Evolutionary conservation across 1,284 basidiomycete genomes (phyloP).

Genomic region (Ganoderma resinaceum): DNA sequence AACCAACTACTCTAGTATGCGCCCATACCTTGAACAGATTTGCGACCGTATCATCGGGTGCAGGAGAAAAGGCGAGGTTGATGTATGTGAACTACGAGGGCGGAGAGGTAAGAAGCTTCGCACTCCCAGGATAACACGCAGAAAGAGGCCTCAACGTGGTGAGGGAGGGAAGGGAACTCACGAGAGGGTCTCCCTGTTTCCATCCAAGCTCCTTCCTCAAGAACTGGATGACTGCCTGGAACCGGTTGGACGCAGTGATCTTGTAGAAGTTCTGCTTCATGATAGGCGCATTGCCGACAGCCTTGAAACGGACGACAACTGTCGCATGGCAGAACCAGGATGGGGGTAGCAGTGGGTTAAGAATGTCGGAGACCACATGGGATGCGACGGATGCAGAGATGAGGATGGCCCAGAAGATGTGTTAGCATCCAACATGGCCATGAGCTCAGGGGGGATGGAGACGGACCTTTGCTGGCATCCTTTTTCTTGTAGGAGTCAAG

Average conservation of each 20-base stretch:
- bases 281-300: slow-evolving; percentile 97
- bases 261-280: slow-evolving; percentile 99
- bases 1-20: not conserved
- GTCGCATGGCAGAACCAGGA: slow-evolving; percentile 8
- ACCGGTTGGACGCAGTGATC: slow-evolving; percentile 93
- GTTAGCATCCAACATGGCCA: not conserved
- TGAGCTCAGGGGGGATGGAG: slow-evolving; percentile 1
- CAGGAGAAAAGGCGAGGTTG: slow-evolving; percentile 95
- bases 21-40: slow-evolving; percentile 82
- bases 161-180: slow-evolving; percentile 48
- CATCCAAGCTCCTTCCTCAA: slow-evolving; percentile 90
- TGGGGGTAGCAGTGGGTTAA: not conserved
- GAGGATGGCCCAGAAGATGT: not conserved
- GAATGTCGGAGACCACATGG: not conserved
- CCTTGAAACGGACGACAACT: slow-evolving; percentile 98
- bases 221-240: slow-evolving; percentile 96
- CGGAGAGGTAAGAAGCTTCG: not conserved
- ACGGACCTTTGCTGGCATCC: slow-evolving; percentile 80
- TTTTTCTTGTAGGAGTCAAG: slow-evolving; percentile 87
- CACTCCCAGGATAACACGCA: not conserved
- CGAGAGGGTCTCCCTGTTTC: slow-evolving; percentile 89
- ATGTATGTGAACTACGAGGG: slow-evolving; percentile 92
- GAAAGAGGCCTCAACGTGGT: slow-evolving; percentile 4
- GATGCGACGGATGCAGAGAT: not conserved
- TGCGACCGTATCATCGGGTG: slow-evolving; percentile 91